Evolutionary conservation across 2,329 filamentous ascomycete genomes (phyloP), one percentile per base, ranked within the genome.

Genomic region (Gliomastix tumulicola): DNA sequence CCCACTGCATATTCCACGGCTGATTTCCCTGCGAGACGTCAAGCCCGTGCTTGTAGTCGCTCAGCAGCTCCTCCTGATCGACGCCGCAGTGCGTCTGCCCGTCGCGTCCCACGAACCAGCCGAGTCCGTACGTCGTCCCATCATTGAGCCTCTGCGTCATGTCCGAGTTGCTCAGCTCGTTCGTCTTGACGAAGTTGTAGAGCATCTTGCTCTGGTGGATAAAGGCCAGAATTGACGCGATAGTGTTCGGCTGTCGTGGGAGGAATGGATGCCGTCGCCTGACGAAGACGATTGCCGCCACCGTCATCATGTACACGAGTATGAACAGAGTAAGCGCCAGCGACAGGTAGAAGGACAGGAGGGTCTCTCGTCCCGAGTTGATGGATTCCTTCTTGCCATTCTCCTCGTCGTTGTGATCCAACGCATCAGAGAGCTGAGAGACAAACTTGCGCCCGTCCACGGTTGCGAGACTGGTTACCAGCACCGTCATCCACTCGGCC

Each of bases 151-250:
- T 68, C 38, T 58, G 57, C 44, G 72, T 75, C 77, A 87, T 84
- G 51, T 77, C 60, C 12, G 65, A 60, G 36, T 72, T 76, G 45
- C 68, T 73, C 35, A 80, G 59, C 58, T 76, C 76, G 42, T 80
- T 74, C 17, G 82, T 87, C 30, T 75, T 78, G 12, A 86, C 79
- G 56, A 89, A 89, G 49, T 78, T 76, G 43, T 79, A 79, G 32
- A 89, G 62, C 84, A 89, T 88, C 59, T 84, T 84, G 55, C 75
- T 82, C 60, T 88, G 83, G 57, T 89, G 81, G 41, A 89, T 84
- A 50, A 83, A 89, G 0, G 82, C 83, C 37, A 90, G 66, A 36
- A 88, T 76, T 30, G 76, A 80, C 3, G 84, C 79, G 47, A 90
- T 88, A 16, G 84, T 88, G 48, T 81, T 86, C 5, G 84, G 84